These are phyloP conservation scores for Candida neerlandica DNA, from an alignment of 1,139 yeast genomes.

Conservation along the genomic window DNA sequence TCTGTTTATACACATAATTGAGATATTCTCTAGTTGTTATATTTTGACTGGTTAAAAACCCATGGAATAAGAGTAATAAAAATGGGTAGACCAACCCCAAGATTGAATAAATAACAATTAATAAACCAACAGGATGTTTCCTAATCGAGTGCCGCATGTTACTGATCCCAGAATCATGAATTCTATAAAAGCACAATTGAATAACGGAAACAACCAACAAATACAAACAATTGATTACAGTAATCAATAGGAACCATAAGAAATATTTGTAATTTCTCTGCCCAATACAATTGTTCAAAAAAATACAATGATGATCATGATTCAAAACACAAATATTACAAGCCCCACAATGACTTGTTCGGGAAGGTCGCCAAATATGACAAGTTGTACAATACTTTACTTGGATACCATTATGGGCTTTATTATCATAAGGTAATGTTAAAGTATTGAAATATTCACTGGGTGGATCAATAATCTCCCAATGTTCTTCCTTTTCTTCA, in stretches of 20 bases:
- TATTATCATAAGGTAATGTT: slow-evolving; percentile 50
- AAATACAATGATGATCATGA: slow-evolving; percentile 47
- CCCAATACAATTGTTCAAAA: slow-evolving; percentile 47
- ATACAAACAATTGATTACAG: slow-evolving; percentile 25
- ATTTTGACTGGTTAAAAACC: slow-evolving; percentile 56
- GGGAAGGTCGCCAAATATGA: slow-evolving; percentile 51
- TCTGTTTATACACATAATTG: slow-evolving; percentile 31
- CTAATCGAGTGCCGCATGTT: slow-evolving; percentile 26
- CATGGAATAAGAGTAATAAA: slow-evolving; percentile 54
- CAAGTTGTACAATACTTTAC: slow-evolving; percentile 51
- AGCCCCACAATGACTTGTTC: slow-evolving; percentile 45
- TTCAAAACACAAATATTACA: slow-evolving; percentile 48
- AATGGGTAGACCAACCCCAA: slow-evolving; percentile 56
- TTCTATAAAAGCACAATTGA: slow-evolving; percentile 30
- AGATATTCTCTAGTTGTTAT: slow-evolving; percentile 73
- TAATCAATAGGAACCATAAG: slow-evolving; percentile 42
- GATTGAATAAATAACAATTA: slow-evolving; percentile 50
- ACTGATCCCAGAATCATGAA: slow-evolving; percentile 7
- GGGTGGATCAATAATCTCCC: slow-evolving; percentile 38
- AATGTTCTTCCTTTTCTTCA: slow-evolving; percentile 4
- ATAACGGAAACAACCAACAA: slow-evolving; percentile 29
- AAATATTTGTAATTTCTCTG: slow-evolving; percentile 34
- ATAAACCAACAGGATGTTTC: slow-evolving; percentile 44
- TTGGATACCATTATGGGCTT: slow-evolving; percentile 31
- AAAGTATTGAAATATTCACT: slow-evolving; percentile 63